Evolutionary conservation across 129 eudicot species (phyloP).

Genomic region (Heracleum sosnowskyi): DNA sequence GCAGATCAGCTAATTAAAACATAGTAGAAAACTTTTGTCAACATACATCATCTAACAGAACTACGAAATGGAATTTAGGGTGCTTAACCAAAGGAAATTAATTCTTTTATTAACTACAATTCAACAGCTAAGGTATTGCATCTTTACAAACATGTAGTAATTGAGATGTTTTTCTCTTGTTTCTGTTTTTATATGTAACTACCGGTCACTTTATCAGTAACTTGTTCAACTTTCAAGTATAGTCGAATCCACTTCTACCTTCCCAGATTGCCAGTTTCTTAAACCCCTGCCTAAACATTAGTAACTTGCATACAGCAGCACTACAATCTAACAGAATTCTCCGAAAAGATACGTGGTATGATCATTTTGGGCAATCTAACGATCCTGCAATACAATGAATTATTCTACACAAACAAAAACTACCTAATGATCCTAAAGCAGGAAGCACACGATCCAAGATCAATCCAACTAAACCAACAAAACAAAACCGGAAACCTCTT

Average conservation of each 20-base stretch:
- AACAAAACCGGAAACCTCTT: background rate
- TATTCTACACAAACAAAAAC: background rate
- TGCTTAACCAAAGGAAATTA: background rate
- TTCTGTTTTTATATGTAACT: background rate
- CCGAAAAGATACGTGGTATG: background rate
- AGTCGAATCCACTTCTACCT: background rate
- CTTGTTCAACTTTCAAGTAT: background rate
- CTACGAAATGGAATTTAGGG: background rate
- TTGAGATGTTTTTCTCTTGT: background rate
- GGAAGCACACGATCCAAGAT: background rate
- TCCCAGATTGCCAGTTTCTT: background rate
- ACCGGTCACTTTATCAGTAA: background rate
- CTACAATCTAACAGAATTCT: background rate
- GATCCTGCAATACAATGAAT: background rate
- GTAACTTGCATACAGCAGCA: background rate
- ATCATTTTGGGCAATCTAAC: background rate
- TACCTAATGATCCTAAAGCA: background rate
- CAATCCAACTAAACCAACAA: background rate
- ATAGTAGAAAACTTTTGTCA: background rate
- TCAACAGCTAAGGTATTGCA: background rate
- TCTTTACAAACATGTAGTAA: background rate
- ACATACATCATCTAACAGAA: background rate
- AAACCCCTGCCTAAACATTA: background rate
- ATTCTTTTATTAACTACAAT: background rate
- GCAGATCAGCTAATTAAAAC: background rate